Evolutionary conservation across 345 rosid species (phyloP).

Genomic region (Acer negundo): DNA sequence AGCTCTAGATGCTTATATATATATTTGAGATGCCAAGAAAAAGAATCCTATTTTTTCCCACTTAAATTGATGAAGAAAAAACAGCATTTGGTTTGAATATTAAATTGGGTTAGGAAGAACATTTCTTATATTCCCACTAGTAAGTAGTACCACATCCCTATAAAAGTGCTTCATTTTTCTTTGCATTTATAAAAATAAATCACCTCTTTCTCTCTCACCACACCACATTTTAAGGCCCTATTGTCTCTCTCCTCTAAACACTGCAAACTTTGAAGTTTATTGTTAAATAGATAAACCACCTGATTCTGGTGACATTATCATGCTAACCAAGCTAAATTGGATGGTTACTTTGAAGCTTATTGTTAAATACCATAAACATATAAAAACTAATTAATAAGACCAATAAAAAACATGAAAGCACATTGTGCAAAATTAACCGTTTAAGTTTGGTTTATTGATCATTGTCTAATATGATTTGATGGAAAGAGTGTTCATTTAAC

Average conservation of each 20-base stretch:
- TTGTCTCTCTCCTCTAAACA: slow-evolving; percentile 2
- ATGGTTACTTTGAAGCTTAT: no score
- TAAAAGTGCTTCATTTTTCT: slow-evolving; percentile 28
- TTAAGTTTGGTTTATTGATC: no score
- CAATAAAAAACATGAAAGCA: no score
- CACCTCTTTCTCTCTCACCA: background rate
- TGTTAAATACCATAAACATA: no score
- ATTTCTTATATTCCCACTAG: slow-evolving; percentile 23
- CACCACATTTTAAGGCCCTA: slow-evolving; percentile 9
- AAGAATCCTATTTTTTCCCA: background rate
- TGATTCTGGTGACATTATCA: no score
- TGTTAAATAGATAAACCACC: no score
- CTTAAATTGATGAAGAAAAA: slow-evolving; percentile 12
- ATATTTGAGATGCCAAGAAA: slow-evolving; percentile 12
- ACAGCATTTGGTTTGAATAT: slow-evolving; percentile 10
- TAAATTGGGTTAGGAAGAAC: slow-evolving; percentile 16
- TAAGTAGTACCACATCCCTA: slow-evolving; percentile 27
- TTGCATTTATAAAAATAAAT: slow-evolving; percentile 12
- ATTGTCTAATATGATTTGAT: no score
- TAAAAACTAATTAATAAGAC: no score
- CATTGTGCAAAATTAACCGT: no score
- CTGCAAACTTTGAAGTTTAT: background rate
- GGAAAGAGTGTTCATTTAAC: no score
- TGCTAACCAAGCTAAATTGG: no score
- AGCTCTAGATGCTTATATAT: background rate